Evolutionary conservation across 2,329 filamentous ascomycete species (phyloP).

Genomic region (Thelonectria olida): DNA sequence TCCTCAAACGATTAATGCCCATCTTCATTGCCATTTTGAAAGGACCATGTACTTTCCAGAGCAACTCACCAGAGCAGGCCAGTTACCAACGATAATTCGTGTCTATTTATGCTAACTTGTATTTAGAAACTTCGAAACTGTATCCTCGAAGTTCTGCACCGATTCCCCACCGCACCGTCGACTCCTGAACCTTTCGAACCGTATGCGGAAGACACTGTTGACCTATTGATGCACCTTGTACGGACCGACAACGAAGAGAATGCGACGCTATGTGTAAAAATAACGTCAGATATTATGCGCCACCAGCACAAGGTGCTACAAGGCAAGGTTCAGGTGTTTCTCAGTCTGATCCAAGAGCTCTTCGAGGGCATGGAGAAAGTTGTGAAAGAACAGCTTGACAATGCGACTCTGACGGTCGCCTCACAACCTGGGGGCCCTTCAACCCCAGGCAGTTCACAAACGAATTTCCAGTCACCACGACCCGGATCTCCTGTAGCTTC

Average conservation of each 20-base stretch:
- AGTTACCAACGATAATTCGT: conserved; percentile 33
- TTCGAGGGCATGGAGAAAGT: conserved; percentile 95
- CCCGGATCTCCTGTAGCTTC: conserved; percentile 90
- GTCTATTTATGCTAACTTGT: conserved; percentile 26
- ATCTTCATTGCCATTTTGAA: conserved; percentile 87
- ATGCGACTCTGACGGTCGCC: conserved; percentile 65
- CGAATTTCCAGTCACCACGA: conserved; percentile 86
- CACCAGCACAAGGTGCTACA: conserved; percentile 85
- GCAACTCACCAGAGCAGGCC: conserved; percentile 89
- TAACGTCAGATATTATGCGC: conserved; percentile 94
- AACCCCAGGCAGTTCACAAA: conserved; percentile 70
- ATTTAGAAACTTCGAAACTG: conserved; percentile 86
- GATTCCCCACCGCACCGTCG: conserved; percentile 76
- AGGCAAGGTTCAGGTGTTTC: conserved; percentile 85
- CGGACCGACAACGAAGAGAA: conserved; percentile 97
- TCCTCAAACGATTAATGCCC: conserved; percentile 88
- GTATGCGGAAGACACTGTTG: conserved; percentile 88
- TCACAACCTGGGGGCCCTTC: conserved; percentile 69
- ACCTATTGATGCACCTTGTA: conserved; percentile 88
- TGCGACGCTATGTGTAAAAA: conserved; percentile 97
- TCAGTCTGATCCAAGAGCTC: conserved; percentile 92
- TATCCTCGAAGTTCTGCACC: conserved; percentile 92
- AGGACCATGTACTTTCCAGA: conserved; percentile 89
- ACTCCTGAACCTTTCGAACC: conserved; percentile 85
- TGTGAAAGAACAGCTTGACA: conserved; percentile 95